Conservation (phyloP, 352 stramenopile species). For the Phytophthora sp. region DNA sequence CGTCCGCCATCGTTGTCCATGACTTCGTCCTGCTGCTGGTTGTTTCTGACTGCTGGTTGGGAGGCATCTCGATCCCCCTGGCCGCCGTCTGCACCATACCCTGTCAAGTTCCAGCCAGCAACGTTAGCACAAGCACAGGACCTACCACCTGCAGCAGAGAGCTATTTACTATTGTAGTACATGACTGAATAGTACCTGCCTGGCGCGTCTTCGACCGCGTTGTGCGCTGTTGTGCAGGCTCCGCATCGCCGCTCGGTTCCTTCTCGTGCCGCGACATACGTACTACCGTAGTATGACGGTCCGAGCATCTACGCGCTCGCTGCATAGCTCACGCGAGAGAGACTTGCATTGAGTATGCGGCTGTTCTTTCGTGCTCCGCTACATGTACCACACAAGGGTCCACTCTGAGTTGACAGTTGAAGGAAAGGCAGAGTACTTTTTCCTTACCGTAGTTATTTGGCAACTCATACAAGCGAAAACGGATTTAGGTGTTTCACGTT, state of each 20-base stretch:
- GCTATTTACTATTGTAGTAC: too few relatives aligned
- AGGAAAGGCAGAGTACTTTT: slow-evolving; percentile 5
- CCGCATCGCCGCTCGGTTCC: too few relatives aligned
- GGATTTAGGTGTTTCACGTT: too few relatives aligned
- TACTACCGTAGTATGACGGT: too few relatives aligned
- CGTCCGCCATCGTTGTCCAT: slow-evolving; percentile 3
- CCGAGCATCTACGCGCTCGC: neutral
- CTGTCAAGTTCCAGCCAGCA: slow-evolving; percentile 20
- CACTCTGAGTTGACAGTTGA: slow-evolving; percentile 2
- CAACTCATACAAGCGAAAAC: slow-evolving; percentile 30
- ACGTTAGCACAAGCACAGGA: slow-evolving; percentile 13
- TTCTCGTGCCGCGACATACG: too few relatives aligned
- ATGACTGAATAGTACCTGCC: neutral
- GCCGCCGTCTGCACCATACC: slow-evolving; percentile 4
- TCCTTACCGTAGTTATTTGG: slow-evolving; percentile 24
- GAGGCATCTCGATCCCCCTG: neutral
- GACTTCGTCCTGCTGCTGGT: neutral
- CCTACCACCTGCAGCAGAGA: neutral
- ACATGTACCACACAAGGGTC: neutral
- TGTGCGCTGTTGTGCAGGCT: too few relatives aligned
- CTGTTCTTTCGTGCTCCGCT: slow-evolving; percentile 10
- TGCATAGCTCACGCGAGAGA: slow-evolving; percentile 10
- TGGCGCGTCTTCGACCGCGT: slow-evolving; percentile 14
- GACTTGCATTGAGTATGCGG: slow-evolving; percentile 11
- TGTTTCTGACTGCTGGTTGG: neutral